Evolutionary conservation across 441 rosid genomes (phyloP).

Genomic region (Pelargonium citronellum): DNA sequence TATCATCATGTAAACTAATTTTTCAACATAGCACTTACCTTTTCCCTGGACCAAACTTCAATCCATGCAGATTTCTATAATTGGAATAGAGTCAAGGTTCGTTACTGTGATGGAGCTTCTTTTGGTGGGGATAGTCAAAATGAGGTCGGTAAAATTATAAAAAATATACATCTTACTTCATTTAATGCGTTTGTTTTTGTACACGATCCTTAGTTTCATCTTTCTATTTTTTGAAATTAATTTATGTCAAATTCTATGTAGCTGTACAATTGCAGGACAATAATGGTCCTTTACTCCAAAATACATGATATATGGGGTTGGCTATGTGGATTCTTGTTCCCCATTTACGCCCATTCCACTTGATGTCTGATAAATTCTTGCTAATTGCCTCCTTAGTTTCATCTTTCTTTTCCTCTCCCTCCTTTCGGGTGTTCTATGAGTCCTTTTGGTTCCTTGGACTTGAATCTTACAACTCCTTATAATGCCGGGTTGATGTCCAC

Average conservation of each 20-base stretch:
- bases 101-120: slow-evolving; percentile 63
- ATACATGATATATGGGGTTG: background rate
- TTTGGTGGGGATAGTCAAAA: slow-evolving; percentile 48
- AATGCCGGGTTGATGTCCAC: no score
- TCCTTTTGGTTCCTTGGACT: background rate
- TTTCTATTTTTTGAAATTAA: background rate
- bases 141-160: slow-evolving; percentile 33
- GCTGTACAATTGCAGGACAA: background rate
- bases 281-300: background rate
- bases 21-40: background rate
- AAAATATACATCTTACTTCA: background rate
- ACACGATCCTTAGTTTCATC: background rate
- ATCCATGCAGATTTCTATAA: slow-evolving; percentile 43
- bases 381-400: no score
- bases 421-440: no score
- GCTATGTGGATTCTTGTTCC: background rate
- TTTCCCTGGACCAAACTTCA: background rate
- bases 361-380: background rate
- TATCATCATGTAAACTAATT: background rate
- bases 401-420: no score
- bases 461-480: background rate
- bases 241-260: no score
- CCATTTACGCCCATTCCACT: background rate
- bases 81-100: slow-evolving; percentile 60
- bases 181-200: background rate